Conservation (phyloP, 2,329 filamentous ascomycete species). For the Alternaria solani region DNA sequence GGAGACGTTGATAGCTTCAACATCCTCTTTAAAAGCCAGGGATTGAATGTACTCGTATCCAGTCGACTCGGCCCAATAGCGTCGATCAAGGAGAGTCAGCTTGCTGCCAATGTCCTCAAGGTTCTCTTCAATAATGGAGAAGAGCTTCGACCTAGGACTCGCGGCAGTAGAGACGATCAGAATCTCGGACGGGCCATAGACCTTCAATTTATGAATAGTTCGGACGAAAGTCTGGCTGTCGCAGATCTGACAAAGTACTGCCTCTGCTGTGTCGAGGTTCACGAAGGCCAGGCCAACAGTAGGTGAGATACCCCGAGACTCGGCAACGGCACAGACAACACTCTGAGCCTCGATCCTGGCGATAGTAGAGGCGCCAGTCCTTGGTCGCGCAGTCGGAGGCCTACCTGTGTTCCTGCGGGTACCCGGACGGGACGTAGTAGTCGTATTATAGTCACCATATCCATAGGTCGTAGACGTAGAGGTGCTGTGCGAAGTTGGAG, state of each 20-base stretch:
- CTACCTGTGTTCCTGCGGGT: constrained; percentile 46
- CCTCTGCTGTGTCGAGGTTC: constrained; percentile 85
- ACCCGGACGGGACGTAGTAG: constrained; percentile 46
- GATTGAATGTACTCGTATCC: constrained; percentile 81
- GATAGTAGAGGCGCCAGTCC: constrained; percentile 65
- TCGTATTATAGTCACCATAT: constrained; percentile 48
- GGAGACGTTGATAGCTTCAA: constrained; percentile 81
- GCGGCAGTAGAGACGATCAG: constrained; percentile 78
- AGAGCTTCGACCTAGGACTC: constrained; percentile 75
- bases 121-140: constrained; percentile 76
- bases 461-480: constrained; percentile 43
- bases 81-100: constrained; percentile 73
- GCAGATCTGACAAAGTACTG: constrained; percentile 86
- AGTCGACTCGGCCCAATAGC: constrained; percentile 81
- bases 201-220: constrained; percentile 84
- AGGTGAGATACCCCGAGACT: constrained; percentile 86
- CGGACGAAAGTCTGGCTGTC: constrained; percentile 92
- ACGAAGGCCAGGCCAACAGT: constrained; percentile 87
- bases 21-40: constrained; percentile 80
- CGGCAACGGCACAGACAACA: constrained; percentile 86
- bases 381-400: constrained; percentile 58
- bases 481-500: constrained; percentile 43
- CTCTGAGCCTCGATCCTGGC: constrained; percentile 68
- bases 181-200: constrained; percentile 81
- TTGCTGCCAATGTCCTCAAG: constrained; percentile 65